Percentiles rank a stretch among this genome's conserved stretches.
Evolutionary conservation across 1,139 yeast species (phyloP).

Genomic region (Kodamaea derodonti): DNA sequence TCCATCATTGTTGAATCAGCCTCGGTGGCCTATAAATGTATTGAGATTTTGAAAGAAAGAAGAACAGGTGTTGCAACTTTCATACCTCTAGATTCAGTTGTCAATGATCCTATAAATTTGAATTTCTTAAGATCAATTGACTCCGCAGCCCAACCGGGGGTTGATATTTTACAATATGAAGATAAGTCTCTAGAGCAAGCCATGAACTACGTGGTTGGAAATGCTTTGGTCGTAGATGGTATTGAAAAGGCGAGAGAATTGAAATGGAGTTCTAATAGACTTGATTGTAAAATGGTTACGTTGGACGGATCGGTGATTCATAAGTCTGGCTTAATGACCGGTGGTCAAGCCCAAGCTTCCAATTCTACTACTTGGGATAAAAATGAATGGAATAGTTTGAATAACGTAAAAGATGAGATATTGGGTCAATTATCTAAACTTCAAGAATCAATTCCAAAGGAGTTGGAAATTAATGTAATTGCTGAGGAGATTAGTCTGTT

Average conservation of each 20-base stretch:
- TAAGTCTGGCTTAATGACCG: slow-evolving; percentile 88
- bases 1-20: slow-evolving; percentile 79
- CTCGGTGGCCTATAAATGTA: slow-evolving; percentile 76
- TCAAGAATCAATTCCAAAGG: slow-evolving; percentile 48
- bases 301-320: slow-evolving; percentile 83
- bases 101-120: slow-evolving; percentile 49
- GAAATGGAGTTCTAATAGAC: slow-evolving; percentile 55
- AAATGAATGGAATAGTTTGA: slow-evolving; percentile 58
- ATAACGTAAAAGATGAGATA: slow-evolving; percentile 58
- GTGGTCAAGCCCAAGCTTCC: slow-evolving; percentile 54
- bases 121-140: slow-evolving; percentile 58
- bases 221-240: slow-evolving; percentile 74
- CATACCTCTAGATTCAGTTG: slow-evolving; percentile 79
- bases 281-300: slow-evolving; percentile 71
- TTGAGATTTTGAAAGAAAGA: slow-evolving; percentile 79
- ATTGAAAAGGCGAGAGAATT: slow-evolving; percentile 65
- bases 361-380: slow-evolving; percentile 63
- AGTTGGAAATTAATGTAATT: slow-evolving; percentile 53
- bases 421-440: slow-evolving; percentile 50
- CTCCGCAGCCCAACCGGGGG: slow-evolving; percentile 55
- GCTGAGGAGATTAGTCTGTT: slow-evolving; percentile 51
- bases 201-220: slow-evolving; percentile 75
- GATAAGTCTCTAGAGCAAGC: slow-evolving; percentile 67
- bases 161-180: slow-evolving; percentile 73
- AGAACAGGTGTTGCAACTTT: slow-evolving; percentile 83